Evolutionary conservation across 345 rosid genomes (phyloP).

Genomic region (Passiflora organensis): DNA sequence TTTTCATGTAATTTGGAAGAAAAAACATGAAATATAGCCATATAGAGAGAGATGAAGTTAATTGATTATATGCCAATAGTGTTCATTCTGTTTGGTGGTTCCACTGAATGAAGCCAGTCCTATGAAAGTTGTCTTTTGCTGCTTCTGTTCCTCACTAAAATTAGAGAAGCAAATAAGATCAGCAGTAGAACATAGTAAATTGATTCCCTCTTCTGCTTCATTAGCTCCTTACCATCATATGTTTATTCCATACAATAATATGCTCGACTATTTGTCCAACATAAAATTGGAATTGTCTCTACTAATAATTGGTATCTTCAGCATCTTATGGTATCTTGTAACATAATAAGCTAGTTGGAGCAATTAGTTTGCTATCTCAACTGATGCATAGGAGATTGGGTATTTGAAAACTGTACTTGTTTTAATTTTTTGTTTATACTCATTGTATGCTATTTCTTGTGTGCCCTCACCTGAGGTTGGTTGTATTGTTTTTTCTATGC

Average conservation of each 20-base stretch:
- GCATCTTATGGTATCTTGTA: not conserved
- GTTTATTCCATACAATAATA: not conserved
- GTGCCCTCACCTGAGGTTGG: conserved; percentile 5
- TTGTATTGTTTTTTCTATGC: conserved; percentile 24
- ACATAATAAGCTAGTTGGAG: conserved; percentile 7
- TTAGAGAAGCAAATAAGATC: not conserved
- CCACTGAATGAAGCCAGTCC: not conserved
- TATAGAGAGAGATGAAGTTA: too few species aligned
- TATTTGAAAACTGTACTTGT: not conserved
- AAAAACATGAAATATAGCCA: not conserved
- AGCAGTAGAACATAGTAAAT: not conserved
- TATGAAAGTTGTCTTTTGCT: not conserved
- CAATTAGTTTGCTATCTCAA: not conserved
- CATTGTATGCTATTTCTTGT: not conserved
- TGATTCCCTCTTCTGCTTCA: not conserved
- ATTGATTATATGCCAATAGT: too few species aligned
- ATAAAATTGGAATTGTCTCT: not conserved
- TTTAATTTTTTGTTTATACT: not conserved
- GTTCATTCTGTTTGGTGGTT: too few species aligned
- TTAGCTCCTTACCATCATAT: not conserved
- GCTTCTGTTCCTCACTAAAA: not conserved
- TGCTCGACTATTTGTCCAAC: not conserved
- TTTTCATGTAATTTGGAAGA: not conserved
- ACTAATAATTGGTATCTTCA: not conserved
- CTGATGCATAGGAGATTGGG: too few species aligned